Conservation (phyloP, 2,329 filamentous ascomycete species). For the Coniochaeta sp. region DNA sequence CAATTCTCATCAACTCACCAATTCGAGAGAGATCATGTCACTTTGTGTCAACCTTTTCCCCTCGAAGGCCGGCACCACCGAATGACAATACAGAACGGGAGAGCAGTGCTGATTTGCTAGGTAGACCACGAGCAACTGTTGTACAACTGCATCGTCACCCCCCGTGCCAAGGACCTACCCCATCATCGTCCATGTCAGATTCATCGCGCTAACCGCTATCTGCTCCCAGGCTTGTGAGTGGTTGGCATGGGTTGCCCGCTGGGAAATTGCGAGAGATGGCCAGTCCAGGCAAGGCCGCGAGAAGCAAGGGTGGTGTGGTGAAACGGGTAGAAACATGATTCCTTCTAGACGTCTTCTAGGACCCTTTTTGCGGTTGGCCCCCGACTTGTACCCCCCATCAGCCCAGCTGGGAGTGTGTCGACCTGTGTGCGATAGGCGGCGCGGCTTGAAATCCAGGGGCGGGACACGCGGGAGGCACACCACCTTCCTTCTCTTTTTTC, state of each 20-base stretch:
- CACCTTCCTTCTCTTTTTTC: no score
- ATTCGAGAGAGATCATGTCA: no score
- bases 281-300: not conserved
- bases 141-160: no score
- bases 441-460: not conserved
- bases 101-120: not conserved
- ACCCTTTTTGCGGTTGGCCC: not conserved
- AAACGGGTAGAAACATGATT: not conserved
- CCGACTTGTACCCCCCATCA: not conserved
- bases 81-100: not conserved
- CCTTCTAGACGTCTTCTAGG: constrained; percentile 2
- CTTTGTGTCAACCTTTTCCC: no score
- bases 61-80: not conserved
- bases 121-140: no score
- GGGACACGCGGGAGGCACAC: not conserved
- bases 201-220: not conserved
- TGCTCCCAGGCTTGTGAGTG: not conserved
- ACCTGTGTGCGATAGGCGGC: no score
- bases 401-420: not conserved
- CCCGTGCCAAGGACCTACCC: not conserved
- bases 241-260: not conserved
- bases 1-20: no score
- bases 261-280: not conserved
- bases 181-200: not conserved
- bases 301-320: not conserved